Evolutionary conservation across 129 eudicot genomes (phyloP), one percentile per base, ranked within the genome.

Genomic region (Artemisia annua): DNA sequence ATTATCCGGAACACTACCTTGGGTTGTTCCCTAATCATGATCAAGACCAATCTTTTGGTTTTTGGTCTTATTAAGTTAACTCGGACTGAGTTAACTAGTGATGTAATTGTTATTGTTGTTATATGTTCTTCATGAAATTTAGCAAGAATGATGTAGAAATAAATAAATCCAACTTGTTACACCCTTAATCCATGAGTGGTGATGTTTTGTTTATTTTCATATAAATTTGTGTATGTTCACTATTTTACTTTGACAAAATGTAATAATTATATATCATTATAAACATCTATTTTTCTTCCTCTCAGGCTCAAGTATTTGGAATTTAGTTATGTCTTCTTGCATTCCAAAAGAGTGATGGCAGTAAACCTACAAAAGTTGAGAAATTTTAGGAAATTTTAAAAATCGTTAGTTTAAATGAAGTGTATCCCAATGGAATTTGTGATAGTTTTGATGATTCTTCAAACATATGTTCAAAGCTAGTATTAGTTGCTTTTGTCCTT

Each of bases 11-110:
- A 68, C 66, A 78, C 54, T 66, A 80, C 83, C 82, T 80, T 78
- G 96, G 88, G 44, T 72, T 85, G 49, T 75, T 85, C 55, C 84
- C 81, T 20, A 72, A 87, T 26, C 28, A 63, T 62, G 75, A 63
- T 70, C 89, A 89, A 59, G 95, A 92, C 75, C 88, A 80, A 19
- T 18, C 85, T 14, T 87, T 83, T 71, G 81, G 80, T 63, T 85
- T 85, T 76, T 92, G 98, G 98, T 68, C 95, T 53, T 85, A 78
- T 80, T 92, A 84, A 89, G 85, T 48, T 71, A 59, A 69, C 67
- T 70, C 71, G 9, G 22, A 53, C 59, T 81, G 79, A 87, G 83
- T 48, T 70, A 64, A 52, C 55, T 78, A 48, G 10, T 19, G 52
- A 39, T 62, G 59, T 59, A 54, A 63, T 53, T 46, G 55, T 17